Evolutionary conservation across 176 grass and related monocot genomes (phyloP).

Genomic region (Cocos nucifera): DNA sequence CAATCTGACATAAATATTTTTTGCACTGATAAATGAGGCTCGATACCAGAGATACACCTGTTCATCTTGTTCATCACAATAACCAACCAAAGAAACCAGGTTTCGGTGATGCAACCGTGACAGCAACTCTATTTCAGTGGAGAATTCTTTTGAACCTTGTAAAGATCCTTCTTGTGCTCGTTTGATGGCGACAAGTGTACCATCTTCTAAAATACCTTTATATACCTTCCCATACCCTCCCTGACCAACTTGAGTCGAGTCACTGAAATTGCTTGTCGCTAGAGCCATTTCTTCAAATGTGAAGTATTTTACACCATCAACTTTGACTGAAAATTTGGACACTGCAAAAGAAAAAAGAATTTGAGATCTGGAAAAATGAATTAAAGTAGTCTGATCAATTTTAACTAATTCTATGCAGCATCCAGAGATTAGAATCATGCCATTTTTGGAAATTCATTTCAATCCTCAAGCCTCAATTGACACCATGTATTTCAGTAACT

Average conservation of each 20-base stretch:
- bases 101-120: constrained; percentile 96
- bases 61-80: constrained; percentile 81
- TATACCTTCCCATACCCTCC: constrained; percentile 97
- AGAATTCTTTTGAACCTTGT: constrained; percentile 93
- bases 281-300: constrained; percentile 71
- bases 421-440: too few species aligned
- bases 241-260: constrained; percentile 68
- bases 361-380: background rate
- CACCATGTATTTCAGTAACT: too few species aligned
- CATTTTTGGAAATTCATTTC: too few species aligned
- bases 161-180: constrained; percentile 79
- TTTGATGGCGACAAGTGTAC: constrained; percentile 79
- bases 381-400: too few species aligned
- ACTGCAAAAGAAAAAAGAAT: constrained; percentile 32
- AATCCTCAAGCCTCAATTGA: too few species aligned
- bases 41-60: constrained; percentile 41
- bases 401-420: too few species aligned
- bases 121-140: constrained; percentile 78
- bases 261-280: constrained; percentile 56
- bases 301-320: constrained; percentile 73
- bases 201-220: constrained; percentile 62
- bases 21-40: too few species aligned
- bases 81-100: constrained; percentile 83
- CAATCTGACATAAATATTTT: background rate
- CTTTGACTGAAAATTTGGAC: constrained; percentile 59